phyloP scores from a whole-genome alignment of 148 eudicot genomes.

The Amaranthus palmeri region DNA sequence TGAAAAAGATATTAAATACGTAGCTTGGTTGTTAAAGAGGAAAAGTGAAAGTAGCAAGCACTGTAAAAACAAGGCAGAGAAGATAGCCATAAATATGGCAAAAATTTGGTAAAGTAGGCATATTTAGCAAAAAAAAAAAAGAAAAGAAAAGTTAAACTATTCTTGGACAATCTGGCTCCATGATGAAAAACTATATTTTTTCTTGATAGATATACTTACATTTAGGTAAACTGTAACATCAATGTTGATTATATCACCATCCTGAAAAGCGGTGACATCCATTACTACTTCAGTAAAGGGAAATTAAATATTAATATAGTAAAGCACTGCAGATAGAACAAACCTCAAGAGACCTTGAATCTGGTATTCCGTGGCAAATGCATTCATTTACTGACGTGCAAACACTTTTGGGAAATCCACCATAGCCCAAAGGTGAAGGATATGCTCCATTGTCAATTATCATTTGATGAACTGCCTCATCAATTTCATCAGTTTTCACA shows the following conservation, averaged over 20 bases:
- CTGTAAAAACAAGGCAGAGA: neutral
- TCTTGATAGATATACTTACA: conserved; percentile 41
- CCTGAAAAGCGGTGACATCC: conserved; percentile 44
- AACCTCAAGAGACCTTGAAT: conserved; percentile 94
- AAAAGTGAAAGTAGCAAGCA: neutral
- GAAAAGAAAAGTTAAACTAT: neutral
- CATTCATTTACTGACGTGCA: conserved; percentile 99
- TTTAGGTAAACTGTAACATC: conserved; percentile 92
- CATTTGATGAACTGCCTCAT: conserved; percentile 98
- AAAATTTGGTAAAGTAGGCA: neutral
- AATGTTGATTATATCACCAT: conserved; percentile 88
- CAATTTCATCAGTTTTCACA: conserved; percentile 86
- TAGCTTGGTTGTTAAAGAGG: neutral
- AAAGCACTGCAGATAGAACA: conserved; percentile 9
- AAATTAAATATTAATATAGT: neutral
- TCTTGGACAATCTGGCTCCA: neutral
- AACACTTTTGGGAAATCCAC: conserved; percentile 98
- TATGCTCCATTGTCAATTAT: conserved; percentile 93
- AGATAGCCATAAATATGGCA: neutral
- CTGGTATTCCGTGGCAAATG: conserved; percentile 99
- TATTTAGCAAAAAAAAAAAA: neutral
- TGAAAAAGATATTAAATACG: neutral
- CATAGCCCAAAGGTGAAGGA: conserved; percentile 99
- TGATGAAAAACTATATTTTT: neutral
- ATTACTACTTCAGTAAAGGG: neutral